Percentiles rank a stretch among this genome's conserved stretches.
These are phyloP conservation scores for Trifolium fragiferum DNA, from an alignment of 306 rosid species.

Conservation along the genomic window DNA sequence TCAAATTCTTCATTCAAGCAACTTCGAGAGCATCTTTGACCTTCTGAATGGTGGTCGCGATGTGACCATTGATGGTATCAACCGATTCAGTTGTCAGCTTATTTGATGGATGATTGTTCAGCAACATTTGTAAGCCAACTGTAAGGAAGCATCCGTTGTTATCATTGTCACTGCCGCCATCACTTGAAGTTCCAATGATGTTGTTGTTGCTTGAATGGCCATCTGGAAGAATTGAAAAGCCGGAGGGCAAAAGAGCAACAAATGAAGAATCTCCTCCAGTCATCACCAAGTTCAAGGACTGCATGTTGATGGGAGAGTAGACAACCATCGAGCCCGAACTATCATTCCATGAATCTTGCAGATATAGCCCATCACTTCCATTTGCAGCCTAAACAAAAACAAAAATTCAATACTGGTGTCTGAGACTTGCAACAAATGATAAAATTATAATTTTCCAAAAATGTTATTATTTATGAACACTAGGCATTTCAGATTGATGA, in stretches of 20 bases:
- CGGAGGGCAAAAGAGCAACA: conserved; percentile 72
- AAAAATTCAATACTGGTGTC: no score
- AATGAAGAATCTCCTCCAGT: conserved; percentile 23
- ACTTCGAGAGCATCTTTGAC: conserved; percentile 67
- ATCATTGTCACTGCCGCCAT: neutral
- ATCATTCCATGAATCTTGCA: conserved; percentile 49
- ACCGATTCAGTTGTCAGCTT: conserved; percentile 71
- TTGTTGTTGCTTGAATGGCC: conserved; percentile 38
- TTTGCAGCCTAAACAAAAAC: no score
- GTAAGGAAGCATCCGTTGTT: conserved; percentile 65
- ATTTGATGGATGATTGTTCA: conserved; percentile 50
- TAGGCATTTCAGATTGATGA: neutral
- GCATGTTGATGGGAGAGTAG: conserved; percentile 49
- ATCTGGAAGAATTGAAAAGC: conserved; percentile 73
- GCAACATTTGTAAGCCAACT: conserved; percentile 70
- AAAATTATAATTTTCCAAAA: no score
- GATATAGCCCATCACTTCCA: no score
- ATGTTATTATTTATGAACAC: neutral
- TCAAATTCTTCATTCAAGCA: conserved; percentile 25
- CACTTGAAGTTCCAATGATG: neutral
- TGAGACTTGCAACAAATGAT: no score
- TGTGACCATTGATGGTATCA: conserved; percentile 58
- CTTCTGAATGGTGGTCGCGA: conserved; percentile 69
- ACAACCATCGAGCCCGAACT: conserved; percentile 69
- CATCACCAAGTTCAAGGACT: no score